phyloP scores from a whole-genome alignment of 345 rosid species.

The Xanthoceras sorbifolium region DNA sequence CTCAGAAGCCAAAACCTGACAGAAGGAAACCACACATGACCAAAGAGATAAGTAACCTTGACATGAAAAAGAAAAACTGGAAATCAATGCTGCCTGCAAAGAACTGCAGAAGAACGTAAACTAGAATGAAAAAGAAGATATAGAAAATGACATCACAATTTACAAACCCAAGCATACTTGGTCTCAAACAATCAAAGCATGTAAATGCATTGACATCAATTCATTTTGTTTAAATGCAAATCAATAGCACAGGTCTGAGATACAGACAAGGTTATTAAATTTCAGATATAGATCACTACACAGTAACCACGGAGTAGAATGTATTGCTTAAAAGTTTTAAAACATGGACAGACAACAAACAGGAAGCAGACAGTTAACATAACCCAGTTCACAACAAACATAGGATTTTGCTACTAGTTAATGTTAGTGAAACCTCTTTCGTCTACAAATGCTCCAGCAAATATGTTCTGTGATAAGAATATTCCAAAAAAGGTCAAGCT shows the following conservation, averaged over 20 bases:
- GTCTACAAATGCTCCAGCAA: neutral
- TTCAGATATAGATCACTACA: neutral
- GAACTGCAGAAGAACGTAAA: neutral
- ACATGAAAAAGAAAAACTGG: neutral
- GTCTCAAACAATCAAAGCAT: neutral
- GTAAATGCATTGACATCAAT: neutral
- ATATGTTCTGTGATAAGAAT: neutral
- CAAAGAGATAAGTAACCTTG: constrained; percentile 8
- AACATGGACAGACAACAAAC: neutral
- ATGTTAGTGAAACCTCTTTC: neutral
- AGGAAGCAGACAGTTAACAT: neutral
- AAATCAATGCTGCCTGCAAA: neutral
- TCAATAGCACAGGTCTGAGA: neutral
- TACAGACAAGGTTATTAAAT: neutral
- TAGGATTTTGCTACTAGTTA: neutral
- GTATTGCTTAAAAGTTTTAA: neutral
- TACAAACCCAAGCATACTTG: neutral
- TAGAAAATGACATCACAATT: neutral
- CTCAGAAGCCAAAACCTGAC: constrained; percentile 93
- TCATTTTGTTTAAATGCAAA: neutral
- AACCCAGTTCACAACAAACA: neutral
- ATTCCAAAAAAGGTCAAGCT: neutral
- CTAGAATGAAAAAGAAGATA: neutral
- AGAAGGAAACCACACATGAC: constrained; percentile 25
- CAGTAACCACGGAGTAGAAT: neutral